Evolutionary conservation across 495 filamentous ascomycete species (phyloP).

Genomic region (Aspergillus bertholletiae): DNA sequence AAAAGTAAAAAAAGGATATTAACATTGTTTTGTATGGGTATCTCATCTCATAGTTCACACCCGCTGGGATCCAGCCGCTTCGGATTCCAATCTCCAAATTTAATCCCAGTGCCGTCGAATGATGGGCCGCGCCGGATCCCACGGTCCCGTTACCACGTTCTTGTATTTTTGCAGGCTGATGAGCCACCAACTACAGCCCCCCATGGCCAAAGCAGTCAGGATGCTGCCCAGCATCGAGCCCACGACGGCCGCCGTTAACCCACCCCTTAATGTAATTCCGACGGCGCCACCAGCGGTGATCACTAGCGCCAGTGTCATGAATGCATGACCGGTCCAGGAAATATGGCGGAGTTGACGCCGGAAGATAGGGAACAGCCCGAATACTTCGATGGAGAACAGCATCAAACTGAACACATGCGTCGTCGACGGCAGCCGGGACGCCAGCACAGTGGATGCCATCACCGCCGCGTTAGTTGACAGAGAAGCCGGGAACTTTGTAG

Average conservation of each 20-base stretch:
- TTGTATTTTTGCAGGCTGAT: slow-evolving; percentile 98
- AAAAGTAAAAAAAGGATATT: too few relatives aligned
- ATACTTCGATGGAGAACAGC: slow-evolving; percentile 94
- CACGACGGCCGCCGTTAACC: slow-evolving; percentile 69
- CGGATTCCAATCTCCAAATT: background rate
- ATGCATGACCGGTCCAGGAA: slow-evolving; percentile 78
- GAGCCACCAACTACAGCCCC: slow-evolving; percentile 95
- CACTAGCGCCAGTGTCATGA: slow-evolving; percentile 75
- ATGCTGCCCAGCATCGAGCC: slow-evolving; percentile 70
- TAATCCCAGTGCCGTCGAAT: slow-evolving; percentile 58
- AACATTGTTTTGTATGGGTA: too few relatives aligned
- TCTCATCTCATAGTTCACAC: too few relatives aligned
- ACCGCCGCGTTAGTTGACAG: slow-evolving; percentile 92
- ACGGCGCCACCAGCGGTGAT: slow-evolving; percentile 73
- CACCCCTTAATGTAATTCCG: slow-evolving; percentile 67
- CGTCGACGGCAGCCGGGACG: slow-evolving; percentile 79
- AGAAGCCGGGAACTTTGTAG: slow-evolving; percentile 70
- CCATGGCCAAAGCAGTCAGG: slow-evolving; percentile 74
- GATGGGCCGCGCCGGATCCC: slow-evolving; percentile 93
- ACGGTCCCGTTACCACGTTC: slow-evolving; percentile 96
- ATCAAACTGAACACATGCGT: slow-evolving; percentile 95
- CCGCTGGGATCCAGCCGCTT: too few relatives aligned
- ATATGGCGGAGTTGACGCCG: slow-evolving; percentile 78
- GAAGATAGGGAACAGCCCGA: slow-evolving; percentile 94
- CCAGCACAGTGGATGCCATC: slow-evolving; percentile 91